Base-by-base conservation (phyloP, 2,329 filamentous ascomycete species). In the Parastagonospora nodorum region DNA sequence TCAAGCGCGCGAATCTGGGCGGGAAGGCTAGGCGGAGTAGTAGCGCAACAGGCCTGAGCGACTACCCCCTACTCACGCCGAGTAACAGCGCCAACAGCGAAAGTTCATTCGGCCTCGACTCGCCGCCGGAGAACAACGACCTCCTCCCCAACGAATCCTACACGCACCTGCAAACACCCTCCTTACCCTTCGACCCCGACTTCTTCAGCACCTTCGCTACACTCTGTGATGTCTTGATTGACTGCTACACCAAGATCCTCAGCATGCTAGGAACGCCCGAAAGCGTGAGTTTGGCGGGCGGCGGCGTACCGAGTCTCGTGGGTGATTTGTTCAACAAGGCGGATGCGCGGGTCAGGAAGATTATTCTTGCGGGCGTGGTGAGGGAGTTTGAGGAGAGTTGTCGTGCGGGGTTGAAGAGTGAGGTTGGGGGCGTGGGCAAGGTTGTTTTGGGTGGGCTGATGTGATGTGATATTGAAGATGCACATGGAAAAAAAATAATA, bases 141-240 rank as follows among this genome's bases (percentile, higher is more conserved):
- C 69, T 74, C 9, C 55, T 69, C 6, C 72, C 71, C n/a, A 91
- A 92, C 32, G 92, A 96, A 68, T 90, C 95, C 66, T 99, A 97
- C 72, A 85, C 86, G 0, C 87, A 93, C 71, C 81, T 99, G 1
- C 82, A 97, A 15, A 97, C 93, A n/a, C 94, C 94, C 0, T 88
- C 87, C 12, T 77, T 99, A 41, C 94, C 94, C 0, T 99, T 99
- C 68, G 92, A 97, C 58, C 94, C 94, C 0, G 94, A 99, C 74
- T 99, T 96, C 67, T 94, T 93, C 73, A 92, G 95, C 77, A 97
- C 92, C 0, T 97, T 97, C 76, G 88, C 92, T 11, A 97, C 94
- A 10, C 81, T 99, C 6, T 97, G 94, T 77, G 94, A 99, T 69
- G 90, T 96, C 2, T 78, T 99, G 54, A 95, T 97, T 64, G 94